Evolutionary conservation across 2,329 filamentous ascomycete genomes (phyloP), one percentile per base, ranked within the genome.

Genomic region (Colletotrichum tofieldiae): DNA sequence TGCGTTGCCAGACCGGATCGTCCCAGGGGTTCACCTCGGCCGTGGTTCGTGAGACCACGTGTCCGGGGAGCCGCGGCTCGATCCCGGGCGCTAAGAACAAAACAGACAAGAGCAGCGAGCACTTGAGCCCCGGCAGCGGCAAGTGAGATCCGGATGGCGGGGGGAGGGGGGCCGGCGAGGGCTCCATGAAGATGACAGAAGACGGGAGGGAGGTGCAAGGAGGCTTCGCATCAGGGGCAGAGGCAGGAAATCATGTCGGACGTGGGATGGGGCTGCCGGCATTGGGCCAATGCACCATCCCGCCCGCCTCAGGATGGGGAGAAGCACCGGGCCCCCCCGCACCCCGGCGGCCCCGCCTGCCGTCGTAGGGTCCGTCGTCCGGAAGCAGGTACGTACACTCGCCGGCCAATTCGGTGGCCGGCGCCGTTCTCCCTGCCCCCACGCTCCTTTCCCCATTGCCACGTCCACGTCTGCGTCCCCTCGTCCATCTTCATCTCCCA

Each of bases 1-100:
- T 26, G 39, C 29, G 26, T 23, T n/a, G 20, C 20, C 2, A 26
- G 55, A 62, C 47, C 26, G 16, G 69, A 68, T 72, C 58, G 32
- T 35, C 51, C 2, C 68, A 71, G 64, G 67, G 69, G 64, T 69
- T 64, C 37, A 69, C 52, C 11, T 39, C 32, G 39, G 49, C 37
- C 52, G 54, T 35, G 35, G 26, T 32, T 58, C 52, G 47, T 45
- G 52, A 58, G 52, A 62, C 69, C 69, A 64, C 69, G 65, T 60
- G 52, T 23, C 59, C 54, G 39, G 45, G 52, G 52, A 69, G 41
- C 39, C 47, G 65, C 65, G 62, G 65, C 65, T 52, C 59, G 52
- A n/a, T 26, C 11, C 65, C 65, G 59, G 26, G 6, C 45, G 32
- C 12, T 23, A 41, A 23, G 49, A 54, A 32, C 20, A 41, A 52